These are phyloP conservation scores for Martensiomyces pterosporus DNA, from an alignment of 192 early-diverging fungal genomes.

Conservation along the genomic window DNA sequence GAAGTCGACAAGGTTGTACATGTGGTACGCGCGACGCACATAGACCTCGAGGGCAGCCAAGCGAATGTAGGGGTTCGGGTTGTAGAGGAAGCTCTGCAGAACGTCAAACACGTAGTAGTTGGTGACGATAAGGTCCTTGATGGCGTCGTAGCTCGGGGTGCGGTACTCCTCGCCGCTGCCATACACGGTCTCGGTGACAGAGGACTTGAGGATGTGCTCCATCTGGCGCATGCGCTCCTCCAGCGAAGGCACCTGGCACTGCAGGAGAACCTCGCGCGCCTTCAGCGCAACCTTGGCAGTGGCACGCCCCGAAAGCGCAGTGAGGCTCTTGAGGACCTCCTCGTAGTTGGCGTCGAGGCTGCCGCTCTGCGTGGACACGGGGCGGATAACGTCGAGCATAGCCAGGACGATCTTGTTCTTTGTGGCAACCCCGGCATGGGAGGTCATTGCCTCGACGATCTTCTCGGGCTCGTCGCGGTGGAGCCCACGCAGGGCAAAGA, in stretches of 20 bases:
- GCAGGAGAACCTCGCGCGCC: conserved; percentile 91
- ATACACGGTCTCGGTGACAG: conserved; percentile 73
- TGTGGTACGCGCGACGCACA: conserved; percentile 94
- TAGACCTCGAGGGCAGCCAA: conserved; percentile 94
- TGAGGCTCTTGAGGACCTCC: conserved; percentile 72
- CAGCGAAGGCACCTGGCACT: conserved; percentile 86
- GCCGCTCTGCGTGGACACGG: conserved; percentile 55
- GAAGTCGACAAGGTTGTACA: conserved; percentile 88
- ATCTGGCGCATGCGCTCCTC: conserved; percentile 84
- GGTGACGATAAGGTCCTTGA: conserved; percentile 83
- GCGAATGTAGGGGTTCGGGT: conserved; percentile 69
- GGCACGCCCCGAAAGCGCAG: conserved; percentile 67
- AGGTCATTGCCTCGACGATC: conserved; percentile 67
- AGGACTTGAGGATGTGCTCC: conserved; percentile 73
- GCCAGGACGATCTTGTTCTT: conserved; percentile 75
- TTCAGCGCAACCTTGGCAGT: conserved; percentile 90
- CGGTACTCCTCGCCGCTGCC: conserved; percentile 67
- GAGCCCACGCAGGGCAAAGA: conserved; percentile 80
- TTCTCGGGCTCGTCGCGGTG: conserved; percentile 75
- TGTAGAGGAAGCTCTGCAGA: conserved; percentile 89
- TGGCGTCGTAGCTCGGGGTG: conserved; percentile 70
- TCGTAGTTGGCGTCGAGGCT: conserved; percentile 68
- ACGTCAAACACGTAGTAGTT: conserved; percentile 96
- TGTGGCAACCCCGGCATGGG: conserved; percentile 74
- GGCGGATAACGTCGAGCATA: conserved; percentile 77